Percentiles rank a stretch among this genome's conserved stretches.
Conservation (phyloP, 225 moss, liverwort and hornwort genomes). For the Pseudoscleropodium purum region DNA sequence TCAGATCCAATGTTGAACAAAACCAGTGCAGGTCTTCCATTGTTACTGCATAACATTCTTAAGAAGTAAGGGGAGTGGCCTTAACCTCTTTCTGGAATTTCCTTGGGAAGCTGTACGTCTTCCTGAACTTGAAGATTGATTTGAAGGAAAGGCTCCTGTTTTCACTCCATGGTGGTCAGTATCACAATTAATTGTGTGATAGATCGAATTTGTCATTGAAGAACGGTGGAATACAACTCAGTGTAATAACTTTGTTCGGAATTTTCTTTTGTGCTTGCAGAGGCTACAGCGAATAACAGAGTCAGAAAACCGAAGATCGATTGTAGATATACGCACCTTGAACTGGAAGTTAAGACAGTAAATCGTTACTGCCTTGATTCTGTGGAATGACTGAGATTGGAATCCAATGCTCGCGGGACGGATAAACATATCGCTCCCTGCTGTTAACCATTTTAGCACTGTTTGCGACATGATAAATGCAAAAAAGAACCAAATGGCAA, state of each 20-base stretch:
- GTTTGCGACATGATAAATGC: not conserved
- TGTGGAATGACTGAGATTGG: not conserved
- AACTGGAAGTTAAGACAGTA: not conserved
- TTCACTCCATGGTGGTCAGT: not conserved
- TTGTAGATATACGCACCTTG: not conserved
- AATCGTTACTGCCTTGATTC: not conserved
- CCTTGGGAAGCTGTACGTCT: not conserved
- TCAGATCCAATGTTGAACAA: not conserved
- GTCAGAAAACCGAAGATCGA: not conserved
- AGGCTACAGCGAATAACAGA: conserved; percentile 20
- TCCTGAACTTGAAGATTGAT: not conserved
- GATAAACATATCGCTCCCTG: not conserved
- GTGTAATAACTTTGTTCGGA: not conserved
- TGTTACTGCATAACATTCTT: not conserved
- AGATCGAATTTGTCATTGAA: not conserved
- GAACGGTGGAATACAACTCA: not conserved
- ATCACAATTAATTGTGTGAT: not conserved
- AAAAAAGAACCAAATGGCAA: not conserved
- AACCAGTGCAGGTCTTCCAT: not conserved
- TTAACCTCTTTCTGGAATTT: not conserved
- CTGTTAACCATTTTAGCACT: not conserved
- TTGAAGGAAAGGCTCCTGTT: not conserved
- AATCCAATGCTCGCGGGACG: not conserved
- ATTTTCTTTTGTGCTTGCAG: conserved; percentile 11
- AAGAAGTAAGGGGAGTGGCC: not conserved